These are phyloP conservation scores for Blakeslea trispora DNA, from an alignment of 371 early-diverging fungal species.

Conservation along the genomic window DNA sequence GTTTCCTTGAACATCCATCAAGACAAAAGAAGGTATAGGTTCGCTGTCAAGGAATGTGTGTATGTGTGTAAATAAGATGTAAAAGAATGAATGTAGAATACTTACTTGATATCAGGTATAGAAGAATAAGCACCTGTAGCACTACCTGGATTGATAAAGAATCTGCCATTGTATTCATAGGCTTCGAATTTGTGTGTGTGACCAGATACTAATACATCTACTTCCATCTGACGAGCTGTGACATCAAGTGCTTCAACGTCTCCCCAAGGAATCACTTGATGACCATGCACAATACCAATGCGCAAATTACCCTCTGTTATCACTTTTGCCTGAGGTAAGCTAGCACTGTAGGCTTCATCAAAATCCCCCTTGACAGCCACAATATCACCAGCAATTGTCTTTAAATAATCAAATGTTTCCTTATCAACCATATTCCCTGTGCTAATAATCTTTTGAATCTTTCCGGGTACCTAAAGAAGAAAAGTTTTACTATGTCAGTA, in stretches of 20 bases:
- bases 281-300: slow-evolving; percentile 89
- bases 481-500: too few relatives aligned
- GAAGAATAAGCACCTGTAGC: slow-evolving; percentile 86
- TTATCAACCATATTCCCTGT: slow-evolving; percentile 88
- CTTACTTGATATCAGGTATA: slow-evolving; percentile 46
- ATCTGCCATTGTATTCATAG: slow-evolving; percentile 84
- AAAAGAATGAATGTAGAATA: not conserved
- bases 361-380: slow-evolving; percentile 83
- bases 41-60: slow-evolving; percentile 35
- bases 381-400: slow-evolving; percentile 80
- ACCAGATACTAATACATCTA: slow-evolving; percentile 87
- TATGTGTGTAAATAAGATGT: slow-evolving; percentile 3
- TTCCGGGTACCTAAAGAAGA: slow-evolving; percentile 76
- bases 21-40: slow-evolving; percentile 86
- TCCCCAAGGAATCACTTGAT: slow-evolving; percentile 89
- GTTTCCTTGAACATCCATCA: slow-evolving; percentile 89
- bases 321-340: slow-evolving; percentile 68
- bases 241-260: slow-evolving; percentile 79
- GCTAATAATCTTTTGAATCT: slow-evolving; percentile 93
- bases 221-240: slow-evolving; percentile 86
- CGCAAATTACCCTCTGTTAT: slow-evolving; percentile 75
- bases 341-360: slow-evolving; percentile 62
- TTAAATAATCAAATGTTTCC: slow-evolving; percentile 84
- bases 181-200: slow-evolving; percentile 91
- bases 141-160: slow-evolving; percentile 94